Percentiles rank a stretch among this genome's conserved stretches.
These are phyloP conservation scores for Quercus variabilis DNA, from an alignment of 306 rosid species.

Conservation along the genomic window DNA sequence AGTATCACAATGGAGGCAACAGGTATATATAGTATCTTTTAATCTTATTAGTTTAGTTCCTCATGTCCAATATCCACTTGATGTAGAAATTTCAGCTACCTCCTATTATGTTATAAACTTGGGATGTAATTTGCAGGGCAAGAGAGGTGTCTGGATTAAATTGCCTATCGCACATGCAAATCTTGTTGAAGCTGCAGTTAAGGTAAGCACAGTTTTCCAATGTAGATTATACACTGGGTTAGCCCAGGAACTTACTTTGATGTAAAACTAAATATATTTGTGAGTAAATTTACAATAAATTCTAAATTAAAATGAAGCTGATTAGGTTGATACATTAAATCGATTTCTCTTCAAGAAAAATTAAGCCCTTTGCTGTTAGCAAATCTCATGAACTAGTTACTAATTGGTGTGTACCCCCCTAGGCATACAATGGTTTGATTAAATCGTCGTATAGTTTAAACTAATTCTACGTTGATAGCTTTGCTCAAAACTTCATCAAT, in stretches of 20 bases:
- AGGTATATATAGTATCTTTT: conserved; percentile 32
- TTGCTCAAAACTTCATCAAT: too few relatives aligned
- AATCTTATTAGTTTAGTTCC: not conserved
- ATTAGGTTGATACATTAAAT: too few relatives aligned
- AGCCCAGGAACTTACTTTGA: not conserved
- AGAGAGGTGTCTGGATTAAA: conserved; percentile 87
- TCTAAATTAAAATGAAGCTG: too few relatives aligned
- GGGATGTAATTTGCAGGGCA: conserved; percentile 42
- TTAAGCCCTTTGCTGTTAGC: too few relatives aligned
- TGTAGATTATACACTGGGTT: not conserved
- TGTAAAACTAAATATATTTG: not conserved
- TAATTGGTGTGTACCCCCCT: too few relatives aligned
- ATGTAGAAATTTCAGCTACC: not conserved
- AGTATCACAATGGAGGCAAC: conserved; percentile 53
- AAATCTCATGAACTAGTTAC: too few relatives aligned
- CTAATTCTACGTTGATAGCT: too few relatives aligned
- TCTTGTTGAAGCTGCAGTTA: conserved; percentile 59
- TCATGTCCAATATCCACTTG: not conserved
- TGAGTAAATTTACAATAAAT: too few relatives aligned
- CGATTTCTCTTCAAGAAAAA: too few relatives aligned
- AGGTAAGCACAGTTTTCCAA: conserved; percentile 32
- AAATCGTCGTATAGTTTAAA: too few relatives aligned
- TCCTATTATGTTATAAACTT: not conserved
- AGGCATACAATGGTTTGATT: too few relatives aligned
- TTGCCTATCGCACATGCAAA: conserved; percentile 47